A percentile compares a stretch with the other conserved stretches of the same genome.
Conservation (phyloP, 306 rosid genomes). For the Acacia melanoxylon region DNA sequence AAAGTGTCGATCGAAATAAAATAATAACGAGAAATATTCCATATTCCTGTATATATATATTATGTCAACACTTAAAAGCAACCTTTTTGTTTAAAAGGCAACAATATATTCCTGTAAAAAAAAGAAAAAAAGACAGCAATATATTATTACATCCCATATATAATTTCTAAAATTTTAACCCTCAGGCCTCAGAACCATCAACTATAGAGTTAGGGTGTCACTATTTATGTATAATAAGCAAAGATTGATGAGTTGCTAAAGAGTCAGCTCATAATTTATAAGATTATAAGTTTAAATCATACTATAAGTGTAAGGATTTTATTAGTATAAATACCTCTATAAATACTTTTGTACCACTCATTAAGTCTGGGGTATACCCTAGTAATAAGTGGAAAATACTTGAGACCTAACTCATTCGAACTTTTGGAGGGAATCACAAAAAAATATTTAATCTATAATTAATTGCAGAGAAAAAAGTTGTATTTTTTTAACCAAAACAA, state of each 20-base stretch:
- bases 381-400: accelerated
- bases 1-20: background rate
- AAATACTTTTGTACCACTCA: too few species aligned
- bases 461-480: background rate
- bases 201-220: background rate
- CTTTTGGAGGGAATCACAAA: too few species aligned
- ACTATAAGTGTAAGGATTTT: too few species aligned
- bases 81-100: background rate
- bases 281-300: too few species aligned
- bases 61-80: background rate
- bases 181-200: background rate
- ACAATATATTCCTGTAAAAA: background rate
- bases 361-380: too few species aligned
- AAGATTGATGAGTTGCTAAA: too few species aligned
- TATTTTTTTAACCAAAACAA: background rate
- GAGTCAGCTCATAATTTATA: too few species aligned
- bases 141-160: background rate
- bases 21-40: background rate
- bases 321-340: too few species aligned
- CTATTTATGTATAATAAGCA: too few species aligned
- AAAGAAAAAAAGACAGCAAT: background rate
- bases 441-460: too few species aligned
- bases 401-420: too few species aligned
- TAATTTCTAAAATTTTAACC: background rate
- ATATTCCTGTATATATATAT: background rate